phyloP scores from a whole-genome alignment of 148 eudicot species.

The Fagopyrum homotropicum region DNA sequence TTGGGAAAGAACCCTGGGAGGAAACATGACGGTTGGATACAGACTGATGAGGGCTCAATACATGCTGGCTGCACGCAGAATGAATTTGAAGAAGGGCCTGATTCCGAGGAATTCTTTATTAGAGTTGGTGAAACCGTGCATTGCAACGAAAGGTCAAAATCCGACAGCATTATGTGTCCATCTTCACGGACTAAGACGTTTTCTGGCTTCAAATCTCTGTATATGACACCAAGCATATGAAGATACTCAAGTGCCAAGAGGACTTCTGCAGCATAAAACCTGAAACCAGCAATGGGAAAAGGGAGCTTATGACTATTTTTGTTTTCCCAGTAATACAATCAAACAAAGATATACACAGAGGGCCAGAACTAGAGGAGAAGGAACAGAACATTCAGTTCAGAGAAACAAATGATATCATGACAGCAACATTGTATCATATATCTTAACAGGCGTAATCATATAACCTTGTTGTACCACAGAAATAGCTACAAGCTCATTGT shows the following conservation, averaged over 20 bases:
- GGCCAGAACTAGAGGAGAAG: neutral
- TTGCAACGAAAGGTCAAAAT: conserved; percentile 74
- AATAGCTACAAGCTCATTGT: neutral
- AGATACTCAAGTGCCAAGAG: conserved; percentile 77
- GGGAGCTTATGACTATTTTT: too few relatives aligned
- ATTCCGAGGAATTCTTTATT: conserved; percentile 32
- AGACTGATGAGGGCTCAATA: conserved; percentile 55
- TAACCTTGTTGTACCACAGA: neutral
- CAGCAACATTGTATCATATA: neutral
- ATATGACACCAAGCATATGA: conserved; percentile 87
- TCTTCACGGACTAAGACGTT: conserved; percentile 82
- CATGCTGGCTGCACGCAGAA: conserved; percentile 74
- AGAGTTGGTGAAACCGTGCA: conserved; percentile 75
- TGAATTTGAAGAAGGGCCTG: conserved; percentile 41
- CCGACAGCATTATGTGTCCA: conserved; percentile 88
- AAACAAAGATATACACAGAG: neutral
- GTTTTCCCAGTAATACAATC: neutral
- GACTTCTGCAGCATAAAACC: conserved; percentile 91
- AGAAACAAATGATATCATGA: neutral
- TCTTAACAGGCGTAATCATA: neutral
- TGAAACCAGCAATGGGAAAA: conserved; percentile 10
- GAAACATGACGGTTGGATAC: conserved; percentile 76
- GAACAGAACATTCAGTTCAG: neutral
- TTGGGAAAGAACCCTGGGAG: conserved; percentile 55
- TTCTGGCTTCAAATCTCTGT: conserved; percentile 80